Evolutionary conservation across 371 early-diverging fungal species (phyloP).

Genomic region (Syncephalastrum monosporum): DNA sequence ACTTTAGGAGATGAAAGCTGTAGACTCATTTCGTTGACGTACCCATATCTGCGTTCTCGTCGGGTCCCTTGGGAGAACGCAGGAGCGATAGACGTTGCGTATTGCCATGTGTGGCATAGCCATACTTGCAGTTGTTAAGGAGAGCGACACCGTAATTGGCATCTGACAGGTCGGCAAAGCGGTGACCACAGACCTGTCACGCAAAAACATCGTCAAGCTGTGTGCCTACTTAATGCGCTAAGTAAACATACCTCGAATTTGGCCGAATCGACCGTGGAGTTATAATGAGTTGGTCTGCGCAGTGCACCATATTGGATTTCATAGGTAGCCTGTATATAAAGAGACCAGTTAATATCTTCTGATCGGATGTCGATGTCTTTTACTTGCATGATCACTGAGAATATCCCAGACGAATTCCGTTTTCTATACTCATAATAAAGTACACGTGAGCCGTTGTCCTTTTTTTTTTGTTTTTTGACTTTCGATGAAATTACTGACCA

Average conservation of each 20-base stretch:
- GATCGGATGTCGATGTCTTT: not conserved
- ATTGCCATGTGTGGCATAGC: conserved; percentile 81
- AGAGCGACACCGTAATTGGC: conserved; percentile 93
- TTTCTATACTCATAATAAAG: conserved; percentile 50
- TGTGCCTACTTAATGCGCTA: not conserved
- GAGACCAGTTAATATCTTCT: not conserved
- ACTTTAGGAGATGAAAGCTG: not conserved
- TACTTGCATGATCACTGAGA: conserved; percentile 61
- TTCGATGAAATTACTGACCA: conserved; percentile 40
- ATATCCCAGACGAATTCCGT: conserved; percentile 91
- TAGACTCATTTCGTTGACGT: not conserved
- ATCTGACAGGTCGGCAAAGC: conserved; percentile 93
- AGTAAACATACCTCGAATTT: conserved; percentile 48
- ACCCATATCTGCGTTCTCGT: conserved; percentile 67
- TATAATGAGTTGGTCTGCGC: conserved; percentile 91
- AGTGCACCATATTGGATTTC: conserved; percentile 94
- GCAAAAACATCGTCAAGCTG: not conserved
- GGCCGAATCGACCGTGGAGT: conserved; percentile 90
- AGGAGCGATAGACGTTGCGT: conserved; percentile 83
- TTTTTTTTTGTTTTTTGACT: not conserved
- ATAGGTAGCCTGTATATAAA: conserved; percentile 73
- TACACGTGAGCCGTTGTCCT: not conserved
- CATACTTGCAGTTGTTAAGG: conserved; percentile 92
- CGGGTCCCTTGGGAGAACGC: conserved; percentile 84
- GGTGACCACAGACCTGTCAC: conserved; percentile 79